Evolutionary conservation across 305 asterid genomes (phyloP), one percentile per base, ranked within the genome.

Genomic region (Nicotiana rustica): DNA sequence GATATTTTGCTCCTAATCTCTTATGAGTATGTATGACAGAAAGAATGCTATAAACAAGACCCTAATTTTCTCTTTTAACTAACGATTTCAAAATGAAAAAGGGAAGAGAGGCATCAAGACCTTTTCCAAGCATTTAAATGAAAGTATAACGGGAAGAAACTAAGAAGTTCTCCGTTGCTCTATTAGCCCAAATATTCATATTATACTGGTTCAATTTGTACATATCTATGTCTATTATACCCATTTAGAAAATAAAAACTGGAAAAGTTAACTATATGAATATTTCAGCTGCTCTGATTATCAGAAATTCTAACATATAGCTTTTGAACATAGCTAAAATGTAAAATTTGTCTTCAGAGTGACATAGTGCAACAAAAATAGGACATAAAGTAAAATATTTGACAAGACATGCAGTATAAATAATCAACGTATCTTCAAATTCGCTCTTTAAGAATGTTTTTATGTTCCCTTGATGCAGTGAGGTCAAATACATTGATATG

Each of bases 381-480:
- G 31, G 31, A 5, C 14, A 61, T 19, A 18, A 61, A 19, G 31
- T 19, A 18, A 61, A 61, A 61, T 61, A 61, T 25, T 19, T 60
- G 25, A 61, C 67, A 61, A 61, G 14, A 61, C 21, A 61, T 61
- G 67, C 31, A 61, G 3, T 17, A 59, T 59, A 59, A 8, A 7
- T 19, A 19, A 18, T 9, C 31, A 60, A 60, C 1, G 66, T 18
- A 60, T 8, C 67, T 61, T 61, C 67, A 61, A 7, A 61, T 61
- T 61, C 33, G 2, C 67, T 61, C 4, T 41, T 0, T 7, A 41
- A 41, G 49, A 18, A 61, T 4, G 31, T 61, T 19, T 9, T 8
- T 66, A 66, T 17, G 21, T 66, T 66, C 44, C 10, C 12, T 14
- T 66, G 17, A 41, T 66, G 71, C 71, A 66, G 71, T 66, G 71